These are phyloP conservation scores for Diaporthe vaccinii DNA, from an alignment of 2,329 filamentous ascomycete species.

Conservation along the genomic window DNA sequence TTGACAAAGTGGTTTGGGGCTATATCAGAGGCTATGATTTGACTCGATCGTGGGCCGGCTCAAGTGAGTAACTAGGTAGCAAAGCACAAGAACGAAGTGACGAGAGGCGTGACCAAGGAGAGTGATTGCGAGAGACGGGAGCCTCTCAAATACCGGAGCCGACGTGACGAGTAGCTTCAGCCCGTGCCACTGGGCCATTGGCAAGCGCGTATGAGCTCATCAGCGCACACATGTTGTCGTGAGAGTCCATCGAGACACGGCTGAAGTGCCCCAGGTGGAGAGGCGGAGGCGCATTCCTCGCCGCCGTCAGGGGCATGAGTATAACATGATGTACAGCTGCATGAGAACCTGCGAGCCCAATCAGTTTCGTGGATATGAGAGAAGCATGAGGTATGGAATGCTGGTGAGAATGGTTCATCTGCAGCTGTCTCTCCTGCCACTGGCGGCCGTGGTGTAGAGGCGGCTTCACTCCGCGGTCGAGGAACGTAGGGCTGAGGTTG, in stretches of 20 bases:
- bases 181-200: neutral
- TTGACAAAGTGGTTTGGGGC: neutral
- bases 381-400: neutral
- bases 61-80: neutral
- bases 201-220: neutral
- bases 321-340: neutral
- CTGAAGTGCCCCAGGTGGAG: neutral
- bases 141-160: neutral
- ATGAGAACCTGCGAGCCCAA: neutral
- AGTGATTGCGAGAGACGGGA: neutral
- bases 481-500: conserved; percentile 18
- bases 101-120: neutral
- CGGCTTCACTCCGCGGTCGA: neutral
- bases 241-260: conserved; percentile 1
- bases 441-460: neutral
- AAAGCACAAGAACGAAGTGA: neutral
- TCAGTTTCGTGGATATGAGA: neutral
- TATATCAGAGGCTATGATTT: neutral
- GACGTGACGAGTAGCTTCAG: neutral
- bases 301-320: neutral
- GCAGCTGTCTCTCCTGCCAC: neutral
- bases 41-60: neutral
- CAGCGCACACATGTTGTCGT: neutral
- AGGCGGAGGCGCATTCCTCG: neutral
- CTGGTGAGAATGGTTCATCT: neutral